phyloP scores from a whole-genome alignment of 176 grass and related monocot species.

The Hsuehochloa calcarea region DNA sequence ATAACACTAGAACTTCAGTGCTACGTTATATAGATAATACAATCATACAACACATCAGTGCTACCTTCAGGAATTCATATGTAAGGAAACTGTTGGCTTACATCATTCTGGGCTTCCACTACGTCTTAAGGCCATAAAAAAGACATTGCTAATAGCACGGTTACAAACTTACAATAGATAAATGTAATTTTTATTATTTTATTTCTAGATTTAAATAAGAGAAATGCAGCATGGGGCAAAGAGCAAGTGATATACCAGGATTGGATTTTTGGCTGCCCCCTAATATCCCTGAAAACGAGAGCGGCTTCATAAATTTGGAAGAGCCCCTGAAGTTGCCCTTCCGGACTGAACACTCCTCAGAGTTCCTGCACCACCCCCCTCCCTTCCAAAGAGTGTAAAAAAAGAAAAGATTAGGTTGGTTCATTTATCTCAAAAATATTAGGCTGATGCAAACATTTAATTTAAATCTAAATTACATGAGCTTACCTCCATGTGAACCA shows the following conservation, averaged over 20 bases:
- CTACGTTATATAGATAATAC: too few species aligned
- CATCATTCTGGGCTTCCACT: not conserved
- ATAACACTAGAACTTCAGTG: not conserved
- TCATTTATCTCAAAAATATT: not conserved
- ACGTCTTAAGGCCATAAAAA: not conserved
- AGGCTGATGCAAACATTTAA: not conserved
- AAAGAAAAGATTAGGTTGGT: not conserved
- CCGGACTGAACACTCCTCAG: constrained; percentile 55
- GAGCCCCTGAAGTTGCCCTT: constrained; percentile 75
- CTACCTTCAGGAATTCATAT: not conserved
- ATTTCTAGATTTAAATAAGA: not conserved
- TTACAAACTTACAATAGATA: not conserved
- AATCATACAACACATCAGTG: too few species aligned
- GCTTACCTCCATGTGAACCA: constrained; percentile 69
- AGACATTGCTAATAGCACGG: not conserved
- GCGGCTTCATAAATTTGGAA: constrained; percentile 67
- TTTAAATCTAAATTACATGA: not conserved
- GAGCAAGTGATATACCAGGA: constrained; percentile 40
- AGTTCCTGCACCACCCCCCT: constrained; percentile 80
- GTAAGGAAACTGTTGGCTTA: not conserved
- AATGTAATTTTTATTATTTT: not conserved
- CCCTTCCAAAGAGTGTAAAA: constrained; percentile 46
- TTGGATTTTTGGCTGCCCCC: constrained; percentile 45
- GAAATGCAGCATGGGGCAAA: not conserved
- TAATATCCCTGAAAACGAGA: constrained; percentile 71